Percentiles rank a stretch among this genome's conserved stretches.
phyloP scores from a whole-genome alignment of 1,284 basidiomycete genomes.

The Fomitopsis betulina region DNA sequence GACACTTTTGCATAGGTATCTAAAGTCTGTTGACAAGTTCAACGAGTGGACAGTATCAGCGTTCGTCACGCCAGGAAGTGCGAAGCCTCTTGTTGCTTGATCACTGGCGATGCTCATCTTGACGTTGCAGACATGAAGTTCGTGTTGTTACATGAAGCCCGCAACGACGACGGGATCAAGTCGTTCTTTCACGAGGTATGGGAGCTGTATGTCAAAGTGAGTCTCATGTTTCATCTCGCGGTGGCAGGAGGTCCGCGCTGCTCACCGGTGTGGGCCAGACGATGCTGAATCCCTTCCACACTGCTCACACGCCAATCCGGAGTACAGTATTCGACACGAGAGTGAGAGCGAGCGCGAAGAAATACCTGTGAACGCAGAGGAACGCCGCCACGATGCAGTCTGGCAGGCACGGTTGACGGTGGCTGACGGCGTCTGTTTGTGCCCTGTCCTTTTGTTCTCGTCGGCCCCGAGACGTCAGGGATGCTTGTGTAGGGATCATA shows the following conservation, averaged over 20 bases:
- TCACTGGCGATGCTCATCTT: slow-evolving; percentile 10
- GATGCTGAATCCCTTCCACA: slow-evolving; percentile 89
- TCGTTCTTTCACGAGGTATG: slow-evolving; percentile 90
- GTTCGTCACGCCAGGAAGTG: slow-evolving; percentile 90
- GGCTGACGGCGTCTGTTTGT: not conserved
- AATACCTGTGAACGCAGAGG: slow-evolving; percentile 53
- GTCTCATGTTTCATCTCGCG: slow-evolving; percentile 20
- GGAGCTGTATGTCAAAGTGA: slow-evolving; percentile 93
- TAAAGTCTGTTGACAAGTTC: slow-evolving; percentile 91
- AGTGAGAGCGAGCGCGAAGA: slow-evolving; percentile 83
- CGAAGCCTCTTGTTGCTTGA: slow-evolving; percentile 29
- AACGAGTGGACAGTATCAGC: slow-evolving; percentile 97
- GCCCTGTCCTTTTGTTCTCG: slow-evolving; percentile 4
- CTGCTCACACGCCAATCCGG: slow-evolving; percentile 78
- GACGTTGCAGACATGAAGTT: slow-evolving; percentile 77
- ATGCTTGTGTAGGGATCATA: not conserved
- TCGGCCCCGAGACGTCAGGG: not conserved
- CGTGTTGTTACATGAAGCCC: slow-evolving; percentile 85
- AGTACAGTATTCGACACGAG: slow-evolving; percentile 79
- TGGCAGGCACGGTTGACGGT: not conserved
- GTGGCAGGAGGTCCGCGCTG: slow-evolving; percentile 16
- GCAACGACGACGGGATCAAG: slow-evolving; percentile 94
- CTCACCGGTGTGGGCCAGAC: slow-evolving; percentile 44
- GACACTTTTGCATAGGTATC: slow-evolving; percentile 56
- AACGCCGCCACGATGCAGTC: not conserved